phyloP scores from a whole-genome alignment of 768 basidiomycete genomes.

The Lactifluus pinguis region DNA sequence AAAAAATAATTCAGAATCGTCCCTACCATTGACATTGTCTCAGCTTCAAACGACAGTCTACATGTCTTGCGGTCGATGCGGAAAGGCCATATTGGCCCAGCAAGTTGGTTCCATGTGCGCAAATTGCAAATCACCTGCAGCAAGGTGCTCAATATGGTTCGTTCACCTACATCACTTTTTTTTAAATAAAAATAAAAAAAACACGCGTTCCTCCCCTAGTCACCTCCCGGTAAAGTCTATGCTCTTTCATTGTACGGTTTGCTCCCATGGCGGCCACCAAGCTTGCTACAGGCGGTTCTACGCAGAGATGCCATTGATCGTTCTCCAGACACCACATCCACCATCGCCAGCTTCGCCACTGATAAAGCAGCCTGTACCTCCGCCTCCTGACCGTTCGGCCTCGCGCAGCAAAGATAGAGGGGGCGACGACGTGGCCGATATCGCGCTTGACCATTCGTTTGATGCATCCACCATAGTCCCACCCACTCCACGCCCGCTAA shows the following conservation, averaged over 20 bases:
- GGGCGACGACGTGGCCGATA: slow-evolving; percentile 1
- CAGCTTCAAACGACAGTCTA: slow-evolving; percentile 69
- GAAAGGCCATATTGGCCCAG: slow-evolving; percentile 46
- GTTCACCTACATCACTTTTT: slow-evolving; percentile 19
- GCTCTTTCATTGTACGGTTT: slow-evolving; percentile 66
- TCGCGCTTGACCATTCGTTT: slow-evolving; percentile 12
- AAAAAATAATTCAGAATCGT: not conserved
- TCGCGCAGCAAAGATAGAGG: slow-evolving; percentile 20
- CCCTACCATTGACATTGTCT: not conserved
- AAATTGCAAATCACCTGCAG: slow-evolving; percentile 40
- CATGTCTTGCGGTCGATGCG: slow-evolving; percentile 58
- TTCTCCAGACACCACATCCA: slow-evolving; percentile 30
- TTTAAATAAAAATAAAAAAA: too few species aligned
- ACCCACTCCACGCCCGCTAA: slow-evolving; percentile 20
- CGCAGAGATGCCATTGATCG: slow-evolving; percentile 45
- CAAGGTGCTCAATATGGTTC: slow-evolving; percentile 66
- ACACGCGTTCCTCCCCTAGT: slow-evolving; percentile 28
- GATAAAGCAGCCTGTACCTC: not conserved
- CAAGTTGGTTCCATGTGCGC: slow-evolving; percentile 48
- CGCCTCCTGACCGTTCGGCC: slow-evolving; percentile 13
- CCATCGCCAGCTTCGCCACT: slow-evolving; percentile 19
- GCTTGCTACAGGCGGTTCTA: slow-evolving; percentile 68
- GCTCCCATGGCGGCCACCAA: slow-evolving; percentile 76
- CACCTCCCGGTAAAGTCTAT: slow-evolving; percentile 67
- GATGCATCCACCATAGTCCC: not conserved